A percentile compares a stretch with the other conserved stretches of the same genome.
Conservation (phyloP, 1,284 basidiomycete species). For the Singerocomus inundabilis region DNA sequence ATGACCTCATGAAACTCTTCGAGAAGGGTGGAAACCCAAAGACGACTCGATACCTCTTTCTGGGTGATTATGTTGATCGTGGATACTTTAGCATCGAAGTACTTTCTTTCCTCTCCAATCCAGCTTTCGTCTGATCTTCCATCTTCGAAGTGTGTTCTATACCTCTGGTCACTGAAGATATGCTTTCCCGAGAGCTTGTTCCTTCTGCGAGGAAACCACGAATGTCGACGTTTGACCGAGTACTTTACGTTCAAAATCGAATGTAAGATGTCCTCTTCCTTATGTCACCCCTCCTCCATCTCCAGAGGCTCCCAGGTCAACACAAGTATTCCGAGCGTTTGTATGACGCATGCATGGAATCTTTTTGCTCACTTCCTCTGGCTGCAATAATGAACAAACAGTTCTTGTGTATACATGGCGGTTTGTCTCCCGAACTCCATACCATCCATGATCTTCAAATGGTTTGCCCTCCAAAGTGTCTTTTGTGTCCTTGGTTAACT, state of each 20-base stretch:
- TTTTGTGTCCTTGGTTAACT: neutral
- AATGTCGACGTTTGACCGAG: slow-evolving; percentile 84
- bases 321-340: slow-evolving; percentile 90
- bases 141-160: slow-evolving; percentile 72
- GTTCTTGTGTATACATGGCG: slow-evolving; percentile 94
- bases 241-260: slow-evolving; percentile 90
- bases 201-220: slow-evolving; percentile 89
- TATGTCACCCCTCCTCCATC: slow-evolving; percentile 26
- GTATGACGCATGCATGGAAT: slow-evolving; percentile 90
- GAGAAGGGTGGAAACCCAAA: slow-evolving; percentile 93
- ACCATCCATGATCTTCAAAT: slow-evolving; percentile 71
- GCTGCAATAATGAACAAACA: slow-evolving; percentile 97
- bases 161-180: slow-evolving; percentile 87
- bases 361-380: slow-evolving; percentile 88
- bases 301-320: slow-evolving; percentile 54
- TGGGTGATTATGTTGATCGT: slow-evolving; percentile 93
- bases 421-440: slow-evolving; percentile 86
- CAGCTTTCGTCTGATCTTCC: slow-evolving; percentile 4
- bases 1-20: slow-evolving; percentile 93
- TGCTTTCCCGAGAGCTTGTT: slow-evolving; percentile 89
- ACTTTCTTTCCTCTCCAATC: slow-evolving; percentile 20
- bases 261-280: slow-evolving; percentile 45
- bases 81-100: slow-evolving; percentile 93
- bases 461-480: slow-evolving; percentile 8
- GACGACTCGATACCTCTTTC: slow-evolving; percentile 83